phyloP scores from a whole-genome alignment of 129 eudicot genomes.

The Arctium lappa region DNA sequence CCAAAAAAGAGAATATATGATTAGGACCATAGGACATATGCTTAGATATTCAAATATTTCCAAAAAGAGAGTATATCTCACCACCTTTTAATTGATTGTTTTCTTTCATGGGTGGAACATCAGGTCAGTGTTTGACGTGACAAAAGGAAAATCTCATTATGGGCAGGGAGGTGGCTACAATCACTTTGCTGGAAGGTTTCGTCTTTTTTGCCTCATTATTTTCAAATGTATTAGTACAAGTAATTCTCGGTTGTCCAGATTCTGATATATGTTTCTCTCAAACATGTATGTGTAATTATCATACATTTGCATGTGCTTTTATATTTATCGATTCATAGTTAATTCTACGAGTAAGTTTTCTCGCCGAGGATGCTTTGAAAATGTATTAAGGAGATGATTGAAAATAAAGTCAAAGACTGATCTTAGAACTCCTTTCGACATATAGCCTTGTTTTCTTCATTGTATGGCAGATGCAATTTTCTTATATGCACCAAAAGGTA shows the following conservation, averaged over 20 bases:
- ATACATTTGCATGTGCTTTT: background rate
- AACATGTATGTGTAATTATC: background rate
- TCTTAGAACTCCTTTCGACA: background rate
- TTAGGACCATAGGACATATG: background rate
- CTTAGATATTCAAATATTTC: background rate
- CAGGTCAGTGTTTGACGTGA: slow-evolving; percentile 95
- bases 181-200: slow-evolving; percentile 90
- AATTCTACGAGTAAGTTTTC: background rate
- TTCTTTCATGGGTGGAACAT: background rate
- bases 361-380: background rate
- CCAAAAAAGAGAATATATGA: background rate
- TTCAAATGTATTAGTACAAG: background rate
- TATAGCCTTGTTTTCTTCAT: background rate
- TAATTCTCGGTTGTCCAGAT: background rate
- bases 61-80: background rate
- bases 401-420: background rate
- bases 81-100: background rate
- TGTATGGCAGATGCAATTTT: too few species aligned
- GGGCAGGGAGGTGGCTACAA: slow-evolving; percentile 88
- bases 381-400: background rate
- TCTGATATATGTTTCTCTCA: background rate
- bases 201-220: background rate
- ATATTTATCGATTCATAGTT: background rate
- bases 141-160: slow-evolving; percentile 86
- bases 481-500: too few species aligned